phyloP scores from a whole-genome alignment of 768 basidiomycete species.

The Pilatotrama ljubarskyi region DNA sequence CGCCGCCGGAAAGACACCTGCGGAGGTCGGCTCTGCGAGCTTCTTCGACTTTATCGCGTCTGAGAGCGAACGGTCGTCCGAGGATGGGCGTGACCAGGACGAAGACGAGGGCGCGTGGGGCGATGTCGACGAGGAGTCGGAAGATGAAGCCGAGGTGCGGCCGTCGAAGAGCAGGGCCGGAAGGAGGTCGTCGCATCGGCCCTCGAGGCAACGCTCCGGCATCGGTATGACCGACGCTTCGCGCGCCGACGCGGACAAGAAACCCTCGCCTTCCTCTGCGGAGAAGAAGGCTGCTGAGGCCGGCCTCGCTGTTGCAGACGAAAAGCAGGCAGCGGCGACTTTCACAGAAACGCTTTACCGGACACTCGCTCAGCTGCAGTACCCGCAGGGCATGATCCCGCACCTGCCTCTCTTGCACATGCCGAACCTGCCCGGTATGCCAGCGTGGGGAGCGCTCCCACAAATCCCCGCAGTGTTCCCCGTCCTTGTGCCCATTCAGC shows the following conservation, averaged over 20 bases:
- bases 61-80: slow-evolving; percentile 26
- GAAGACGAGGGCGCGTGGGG: slow-evolving; percentile 67
- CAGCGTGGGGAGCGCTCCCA: slow-evolving; percentile 50
- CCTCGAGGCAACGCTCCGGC: slow-evolving; percentile 7
- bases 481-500: slow-evolving; percentile 68
- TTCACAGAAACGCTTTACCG: slow-evolving; percentile 76
- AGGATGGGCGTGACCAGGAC: slow-evolving; percentile 31
- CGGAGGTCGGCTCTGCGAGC: slow-evolving; percentile 52
- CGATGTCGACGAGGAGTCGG: slow-evolving; percentile 69
- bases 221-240: background rate
- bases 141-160: slow-evolving; percentile 34
- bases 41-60: slow-evolving; percentile 44
- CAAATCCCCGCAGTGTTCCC: slow-evolving; percentile 80
- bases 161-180: background rate
- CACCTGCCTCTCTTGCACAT: slow-evolving; percentile 41
- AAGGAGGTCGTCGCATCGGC: slow-evolving; percentile 11
- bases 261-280: background rate
- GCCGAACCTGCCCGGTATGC: slow-evolving; percentile 50
- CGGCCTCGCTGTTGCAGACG: slow-evolving; percentile 25
- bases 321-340: slow-evolving; percentile 40
- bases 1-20: slow-evolving; percentile 65
- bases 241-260: background rate
- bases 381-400: slow-evolving; percentile 52
- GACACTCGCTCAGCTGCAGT: slow-evolving; percentile 60
- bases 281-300: slow-evolving; percentile 30